Evolutionary conservation across 2,329 filamentous ascomycete genomes (phyloP).

Genomic region (Chaetomium strumarium): DNA sequence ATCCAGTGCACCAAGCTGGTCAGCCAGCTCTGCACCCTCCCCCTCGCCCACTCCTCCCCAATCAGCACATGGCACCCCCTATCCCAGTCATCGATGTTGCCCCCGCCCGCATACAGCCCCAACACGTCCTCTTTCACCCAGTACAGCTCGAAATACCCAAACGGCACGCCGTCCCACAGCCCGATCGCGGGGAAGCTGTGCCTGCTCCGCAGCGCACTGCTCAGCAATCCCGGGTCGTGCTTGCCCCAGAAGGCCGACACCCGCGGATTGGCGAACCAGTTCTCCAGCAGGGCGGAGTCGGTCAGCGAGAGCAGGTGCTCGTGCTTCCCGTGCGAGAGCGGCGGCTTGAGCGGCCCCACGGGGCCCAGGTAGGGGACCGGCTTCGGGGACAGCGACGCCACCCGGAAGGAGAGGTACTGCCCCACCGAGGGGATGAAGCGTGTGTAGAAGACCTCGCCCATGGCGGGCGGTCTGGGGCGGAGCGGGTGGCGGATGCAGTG

Average conservation of each 20-base stretch:
- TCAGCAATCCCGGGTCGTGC: constrained; percentile 61
- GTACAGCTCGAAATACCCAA: constrained; percentile 97
- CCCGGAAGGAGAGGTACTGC: constrained; percentile 84
- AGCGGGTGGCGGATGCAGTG: constrained; percentile 78
- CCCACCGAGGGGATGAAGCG: constrained; percentile 76
- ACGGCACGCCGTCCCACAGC: constrained; percentile 90
- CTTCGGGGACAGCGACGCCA: constrained; percentile 63
- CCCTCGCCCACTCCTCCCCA: constrained; percentile 87
- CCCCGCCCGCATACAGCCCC: constrained; percentile 59
- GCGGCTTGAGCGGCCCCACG: constrained; percentile 34
- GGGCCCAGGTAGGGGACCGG: constrained; percentile 62
- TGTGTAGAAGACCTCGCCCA: constrained; percentile 87
- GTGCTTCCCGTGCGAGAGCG: constrained; percentile 27
- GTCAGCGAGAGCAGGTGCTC: constrained; percentile 40
- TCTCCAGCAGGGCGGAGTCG: constrained; percentile 60
- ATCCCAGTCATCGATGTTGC: constrained; percentile 66
- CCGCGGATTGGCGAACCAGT: constrained; percentile 83
- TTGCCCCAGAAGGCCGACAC: constrained; percentile 81
- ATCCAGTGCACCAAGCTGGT: constrained; percentile 83
- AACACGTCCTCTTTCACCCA: constrained; percentile 92
- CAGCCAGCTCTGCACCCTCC: constrained; percentile 76
- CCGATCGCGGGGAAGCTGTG: constrained; percentile 90
- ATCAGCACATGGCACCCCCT: constrained; percentile 83
- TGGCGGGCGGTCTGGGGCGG: constrained; percentile 79
- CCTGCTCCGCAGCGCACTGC: constrained; percentile 54